These are phyloP conservation scores for Colletotrichum lini DNA, from an alignment of 2,329 filamentous ascomycete genomes.

Conservation along the genomic window DNA sequence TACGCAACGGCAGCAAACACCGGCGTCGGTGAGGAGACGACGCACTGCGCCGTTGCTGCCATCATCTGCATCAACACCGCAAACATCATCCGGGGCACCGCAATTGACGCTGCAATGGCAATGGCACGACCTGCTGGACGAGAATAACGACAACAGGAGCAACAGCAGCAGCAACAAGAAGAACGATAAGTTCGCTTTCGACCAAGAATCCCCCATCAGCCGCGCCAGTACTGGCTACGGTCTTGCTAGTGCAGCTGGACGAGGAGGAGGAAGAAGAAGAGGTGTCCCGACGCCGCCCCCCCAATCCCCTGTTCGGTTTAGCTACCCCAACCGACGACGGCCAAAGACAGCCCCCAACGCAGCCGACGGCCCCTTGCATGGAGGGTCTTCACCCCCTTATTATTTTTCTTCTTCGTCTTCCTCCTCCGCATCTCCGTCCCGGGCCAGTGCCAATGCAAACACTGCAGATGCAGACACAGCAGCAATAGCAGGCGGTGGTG, in stretches of 20 bases:
- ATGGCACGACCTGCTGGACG: constrained; percentile 20
- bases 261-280: neutral
- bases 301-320: constrained; percentile 38
- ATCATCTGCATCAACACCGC: constrained; percentile 8
- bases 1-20: neutral
- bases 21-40: neutral
- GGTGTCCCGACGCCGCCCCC: constrained; percentile 22
- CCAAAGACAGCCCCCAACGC: constrained; percentile 37
- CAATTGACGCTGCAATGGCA: constrained; percentile 28
- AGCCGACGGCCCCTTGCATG: constrained; percentile 38
- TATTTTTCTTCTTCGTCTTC: constrained; percentile 20
- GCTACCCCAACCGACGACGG: constrained; percentile 39
- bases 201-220: constrained; percentile 16
- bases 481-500: neutral
- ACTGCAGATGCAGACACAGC: neutral
- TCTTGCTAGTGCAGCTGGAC: neutral
- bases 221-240: constrained; percentile 1
- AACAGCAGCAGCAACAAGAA: neutral
- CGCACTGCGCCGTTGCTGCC: too few relatives aligned
- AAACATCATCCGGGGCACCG: constrained; percentile 29
- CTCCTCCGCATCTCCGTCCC: constrained; percentile 2
- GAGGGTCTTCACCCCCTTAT: constrained; percentile 17
- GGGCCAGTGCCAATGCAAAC: neutral
- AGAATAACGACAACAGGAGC: neutral
- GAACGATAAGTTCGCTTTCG: neutral